phyloP scores from a whole-genome alignment of 345 rosid genomes.

The Physaria fendleri region DNA sequence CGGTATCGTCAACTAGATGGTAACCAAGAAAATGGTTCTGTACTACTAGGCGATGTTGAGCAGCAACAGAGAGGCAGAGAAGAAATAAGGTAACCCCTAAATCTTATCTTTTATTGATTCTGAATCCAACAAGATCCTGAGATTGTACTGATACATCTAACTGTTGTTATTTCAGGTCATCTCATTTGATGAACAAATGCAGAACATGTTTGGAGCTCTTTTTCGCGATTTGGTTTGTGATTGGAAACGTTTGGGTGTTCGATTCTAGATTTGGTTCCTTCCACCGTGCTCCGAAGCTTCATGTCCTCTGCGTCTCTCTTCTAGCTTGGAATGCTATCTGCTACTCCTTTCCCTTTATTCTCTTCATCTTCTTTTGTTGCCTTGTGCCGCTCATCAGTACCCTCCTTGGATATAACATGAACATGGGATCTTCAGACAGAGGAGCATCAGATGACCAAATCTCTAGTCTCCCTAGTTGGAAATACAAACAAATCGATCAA shows the following conservation, averaged over 20 bases:
- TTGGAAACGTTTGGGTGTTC: constrained; percentile 97
- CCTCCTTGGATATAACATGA: constrained; percentile 92
- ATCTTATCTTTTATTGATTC: background rate
- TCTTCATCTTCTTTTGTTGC: constrained; percentile 86
- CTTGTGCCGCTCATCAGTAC: constrained; percentile 72
- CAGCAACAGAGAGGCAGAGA: constrained; percentile 63
- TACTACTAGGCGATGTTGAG: constrained; percentile 49
- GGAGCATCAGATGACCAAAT: constrained; percentile 95
- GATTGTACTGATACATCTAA: background rate
- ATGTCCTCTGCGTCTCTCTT: constrained; percentile 77
- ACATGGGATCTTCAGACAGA: constrained; percentile 62
- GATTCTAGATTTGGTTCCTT: constrained; percentile 86
- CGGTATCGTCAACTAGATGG: constrained; percentile 47
- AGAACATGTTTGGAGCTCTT: constrained; percentile 87
- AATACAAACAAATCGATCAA: constrained; percentile 42
- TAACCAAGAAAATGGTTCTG: constrained; percentile 45
- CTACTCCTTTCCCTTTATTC: constrained; percentile 85
- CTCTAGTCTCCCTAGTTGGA: constrained; percentile 77
- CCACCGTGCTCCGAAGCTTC: constrained; percentile 75
- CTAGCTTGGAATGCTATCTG: constrained; percentile 90
- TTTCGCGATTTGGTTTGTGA: constrained; percentile 99
- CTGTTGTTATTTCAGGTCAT: constrained; percentile 37
- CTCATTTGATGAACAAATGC: constrained; percentile 88
- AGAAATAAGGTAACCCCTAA: constrained; percentile 55
- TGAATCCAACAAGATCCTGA: background rate